These are phyloP conservation scores for Rhizodiscina lignyota DNA, from an alignment of 495 filamentous ascomycete species.

Conservation along the genomic window DNA sequence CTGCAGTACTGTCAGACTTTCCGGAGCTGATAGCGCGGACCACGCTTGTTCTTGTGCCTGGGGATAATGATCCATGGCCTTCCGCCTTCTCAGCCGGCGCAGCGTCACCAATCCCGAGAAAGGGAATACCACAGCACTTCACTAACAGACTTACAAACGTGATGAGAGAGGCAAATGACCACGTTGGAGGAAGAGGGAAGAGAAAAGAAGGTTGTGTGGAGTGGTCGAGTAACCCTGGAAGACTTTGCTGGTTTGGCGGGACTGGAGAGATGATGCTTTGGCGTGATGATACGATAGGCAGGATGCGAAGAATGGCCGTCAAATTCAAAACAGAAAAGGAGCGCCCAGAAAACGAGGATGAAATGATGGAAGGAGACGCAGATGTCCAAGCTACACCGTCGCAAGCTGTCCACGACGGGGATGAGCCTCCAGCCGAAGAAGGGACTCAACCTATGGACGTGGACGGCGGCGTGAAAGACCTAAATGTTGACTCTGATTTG, in stretches of 20 bases:
- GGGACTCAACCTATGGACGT: conserved; percentile 13
- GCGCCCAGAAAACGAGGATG: conserved; percentile 16
- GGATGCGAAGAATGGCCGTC: conserved; percentile 60
- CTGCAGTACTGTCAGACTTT: conserved; percentile 69
- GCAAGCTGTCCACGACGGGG: not conserved
- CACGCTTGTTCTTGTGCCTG: conserved; percentile 83
- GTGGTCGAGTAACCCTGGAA: conserved; percentile 76
- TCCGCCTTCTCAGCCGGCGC: conserved; percentile 78
- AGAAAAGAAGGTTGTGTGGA: conserved; percentile 50
- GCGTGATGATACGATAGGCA: conserved; percentile 65
- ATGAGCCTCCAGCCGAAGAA: conserved; percentile 3
- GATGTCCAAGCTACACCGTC: not conserved
- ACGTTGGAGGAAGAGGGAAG: conserved; percentile 28
- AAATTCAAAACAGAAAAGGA: conserved; percentile 26
- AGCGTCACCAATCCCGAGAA: conserved; percentile 53
- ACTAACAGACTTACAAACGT: conserved; percentile 66
- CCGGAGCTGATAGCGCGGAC: conserved; percentile 61
- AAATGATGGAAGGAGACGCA: not conserved
- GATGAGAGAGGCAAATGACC: conserved; percentile 58
- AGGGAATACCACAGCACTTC: conserved; percentile 67
- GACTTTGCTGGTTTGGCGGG: conserved; percentile 68
- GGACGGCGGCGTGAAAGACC: conserved; percentile 11
- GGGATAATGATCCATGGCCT: conserved; percentile 89
- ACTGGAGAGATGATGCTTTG: conserved; percentile 72
- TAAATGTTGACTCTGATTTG: conserved; percentile 32